Conservation (phyloP, 176 grass and related monocot genomes). For the Phyllostachys edulis region DNA sequence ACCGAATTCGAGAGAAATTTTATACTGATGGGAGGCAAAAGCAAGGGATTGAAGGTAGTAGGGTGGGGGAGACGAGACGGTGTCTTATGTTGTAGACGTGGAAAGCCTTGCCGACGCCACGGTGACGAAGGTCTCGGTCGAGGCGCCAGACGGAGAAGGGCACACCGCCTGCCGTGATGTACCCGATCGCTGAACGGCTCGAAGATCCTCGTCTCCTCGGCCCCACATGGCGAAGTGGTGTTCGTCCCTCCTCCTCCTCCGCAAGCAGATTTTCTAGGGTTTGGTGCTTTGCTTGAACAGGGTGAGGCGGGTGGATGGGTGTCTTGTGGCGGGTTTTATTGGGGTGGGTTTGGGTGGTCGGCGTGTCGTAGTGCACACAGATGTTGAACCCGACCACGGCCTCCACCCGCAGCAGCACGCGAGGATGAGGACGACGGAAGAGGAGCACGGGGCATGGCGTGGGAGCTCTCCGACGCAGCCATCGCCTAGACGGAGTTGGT, state of each 20-base stretch:
- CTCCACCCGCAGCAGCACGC: too few relatives aligned
- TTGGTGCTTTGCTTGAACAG: background rate
- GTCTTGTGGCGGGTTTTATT: conserved; percentile 35
- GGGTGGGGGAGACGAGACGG: background rate
- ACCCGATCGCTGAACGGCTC: conserved; percentile 93
- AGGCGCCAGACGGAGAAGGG: conserved; percentile 92
- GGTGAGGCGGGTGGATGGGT: background rate
- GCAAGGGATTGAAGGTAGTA: background rate
- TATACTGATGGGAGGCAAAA: background rate
- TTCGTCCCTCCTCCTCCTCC: background rate
- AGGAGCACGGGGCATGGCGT: too few relatives aligned
- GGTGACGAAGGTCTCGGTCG: conserved; percentile 91
- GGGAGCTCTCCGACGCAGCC: too few relatives aligned
- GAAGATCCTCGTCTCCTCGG: conserved; percentile 73
- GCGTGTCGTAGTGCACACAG: too few relatives aligned
- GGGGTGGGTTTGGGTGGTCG: conserved; percentile 14
- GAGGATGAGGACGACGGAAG: too few relatives aligned
- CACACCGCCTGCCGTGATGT: conserved; percentile 68
- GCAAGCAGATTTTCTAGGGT: background rate
- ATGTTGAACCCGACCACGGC: too few relatives aligned
- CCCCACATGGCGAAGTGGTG: background rate
- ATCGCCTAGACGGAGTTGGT: too few relatives aligned
- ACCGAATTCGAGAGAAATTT: background rate
- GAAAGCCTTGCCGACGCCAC: conserved; percentile 91
- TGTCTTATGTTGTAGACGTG: conserved; percentile 81